phyloP scores from a whole-genome alignment of 257 asterid species.

The Solanum chiquidenum region DNA sequence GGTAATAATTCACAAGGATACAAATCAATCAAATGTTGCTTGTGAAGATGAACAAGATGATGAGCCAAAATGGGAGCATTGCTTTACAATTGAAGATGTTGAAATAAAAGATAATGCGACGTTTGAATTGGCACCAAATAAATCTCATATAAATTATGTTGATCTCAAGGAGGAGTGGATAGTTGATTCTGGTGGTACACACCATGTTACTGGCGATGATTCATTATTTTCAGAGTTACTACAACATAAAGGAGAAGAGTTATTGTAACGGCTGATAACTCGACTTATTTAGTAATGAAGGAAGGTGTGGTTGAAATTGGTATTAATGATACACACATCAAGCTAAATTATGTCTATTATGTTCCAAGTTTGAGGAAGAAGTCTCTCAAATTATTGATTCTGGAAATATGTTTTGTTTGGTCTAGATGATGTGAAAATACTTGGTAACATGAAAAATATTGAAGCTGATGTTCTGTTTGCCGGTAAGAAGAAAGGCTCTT shows the following conservation, averaged over 20 bases:
- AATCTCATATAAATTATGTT: too few species aligned
- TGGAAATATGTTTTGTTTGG: slow-evolving; percentile 4
- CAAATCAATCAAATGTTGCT: neutral
- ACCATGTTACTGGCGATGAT: neutral
- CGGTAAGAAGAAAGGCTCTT: neutral
- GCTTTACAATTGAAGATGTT: neutral
- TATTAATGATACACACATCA: neutral
- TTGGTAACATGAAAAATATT: neutral
- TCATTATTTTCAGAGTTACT: neutral
- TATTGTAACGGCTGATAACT: neutral
- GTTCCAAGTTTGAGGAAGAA: neutral
- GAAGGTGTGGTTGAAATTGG: too few species aligned
- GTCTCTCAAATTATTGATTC: slow-evolving; percentile 5
- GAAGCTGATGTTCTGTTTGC: neutral
- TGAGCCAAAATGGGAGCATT: slow-evolving; percentile 4
- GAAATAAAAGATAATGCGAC: too few species aligned
- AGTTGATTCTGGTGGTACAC: neutral
- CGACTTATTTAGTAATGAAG: neutral
- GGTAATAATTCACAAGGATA: too few species aligned
- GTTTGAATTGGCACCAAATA: too few species aligned
- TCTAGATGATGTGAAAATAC: slow-evolving; percentile 3
- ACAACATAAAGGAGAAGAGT: neutral
- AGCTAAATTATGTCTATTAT: slow-evolving; percentile 4
- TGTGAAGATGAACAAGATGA: neutral
- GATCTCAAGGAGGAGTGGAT: neutral